phyloP scores from a whole-genome alignment of 2,329 filamentous ascomycete species.

The Teratosphaeria destructans region DNA sequence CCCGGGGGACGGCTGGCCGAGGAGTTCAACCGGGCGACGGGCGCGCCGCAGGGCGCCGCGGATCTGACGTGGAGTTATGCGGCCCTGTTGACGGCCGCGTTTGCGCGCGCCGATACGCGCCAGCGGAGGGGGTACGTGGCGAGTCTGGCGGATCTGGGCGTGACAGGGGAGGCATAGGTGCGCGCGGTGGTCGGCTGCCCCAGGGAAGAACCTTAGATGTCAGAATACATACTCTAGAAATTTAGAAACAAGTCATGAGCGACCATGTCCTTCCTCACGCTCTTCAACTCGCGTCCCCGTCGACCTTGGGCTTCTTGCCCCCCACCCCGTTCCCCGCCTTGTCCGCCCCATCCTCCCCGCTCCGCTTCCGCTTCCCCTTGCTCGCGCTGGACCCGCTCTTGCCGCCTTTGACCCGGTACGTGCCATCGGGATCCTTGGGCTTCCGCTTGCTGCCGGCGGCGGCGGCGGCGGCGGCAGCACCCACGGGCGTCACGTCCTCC shows the following conservation, averaged over 20 bases:
- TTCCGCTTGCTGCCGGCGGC: slow-evolving; percentile 13
- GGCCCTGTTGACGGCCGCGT: slow-evolving; percentile 21
- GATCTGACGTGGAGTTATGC: slow-evolving; percentile 27
- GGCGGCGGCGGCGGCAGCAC: not conserved
- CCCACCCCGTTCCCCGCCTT: slow-evolving; percentile 27
- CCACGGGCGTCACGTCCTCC: slow-evolving; percentile 21
- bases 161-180: slow-evolving; percentile 4
- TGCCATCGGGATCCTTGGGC: slow-evolving; percentile 31
- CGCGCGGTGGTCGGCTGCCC: not conserved
- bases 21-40: slow-evolving; percentile 23
- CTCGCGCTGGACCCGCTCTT: slow-evolving; percentile 31
- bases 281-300: too few relatives aligned
- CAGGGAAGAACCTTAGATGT: too few relatives aligned
- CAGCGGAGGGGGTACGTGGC: slow-evolving; percentile 11
- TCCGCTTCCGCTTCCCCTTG: slow-evolving; percentile 29
- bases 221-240: too few relatives aligned
- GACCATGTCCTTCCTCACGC: not conserved
- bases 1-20: slow-evolving; percentile 18
- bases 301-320: slow-evolving; percentile 13
- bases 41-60: slow-evolving; percentile 17
- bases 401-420: slow-evolving; percentile 40
- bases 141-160: slow-evolving; percentile 15
- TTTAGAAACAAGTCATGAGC: not conserved
- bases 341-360: slow-evolving; percentile 19
- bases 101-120: slow-evolving; percentile 17